A percentile compares a stretch with the other conserved stretches of the same genome.
phyloP scores from a whole-genome alignment of 331 rosid genomes.

The Malus hybrid region DNA sequence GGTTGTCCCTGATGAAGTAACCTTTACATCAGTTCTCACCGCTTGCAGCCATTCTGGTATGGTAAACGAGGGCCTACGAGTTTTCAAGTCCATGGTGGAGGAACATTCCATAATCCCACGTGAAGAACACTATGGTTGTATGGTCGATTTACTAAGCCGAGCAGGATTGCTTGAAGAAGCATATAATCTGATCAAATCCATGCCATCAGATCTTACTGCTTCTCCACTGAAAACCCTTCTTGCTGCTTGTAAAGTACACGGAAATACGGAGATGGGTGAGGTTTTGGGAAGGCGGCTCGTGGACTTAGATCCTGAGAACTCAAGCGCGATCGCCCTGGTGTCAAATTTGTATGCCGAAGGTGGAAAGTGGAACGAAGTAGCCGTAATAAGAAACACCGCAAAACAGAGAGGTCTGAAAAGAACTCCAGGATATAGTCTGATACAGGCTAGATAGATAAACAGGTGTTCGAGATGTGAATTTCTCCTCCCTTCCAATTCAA shows the following conservation, averaged over 20 bases:
- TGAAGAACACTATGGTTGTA: conserved; percentile 44
- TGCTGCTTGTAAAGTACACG: conserved; percentile 44
- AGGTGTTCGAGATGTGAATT: not conserved
- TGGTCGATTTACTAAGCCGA: conserved; percentile 49
- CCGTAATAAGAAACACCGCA: conserved; percentile 18
- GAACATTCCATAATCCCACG: conserved; percentile 29
- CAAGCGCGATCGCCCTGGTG: conserved; percentile 25
- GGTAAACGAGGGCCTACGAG: conserved; percentile 34
- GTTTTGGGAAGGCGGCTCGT: conserved; percentile 24
- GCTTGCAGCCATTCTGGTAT: conserved; percentile 54
- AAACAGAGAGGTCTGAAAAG: conserved; percentile 23
- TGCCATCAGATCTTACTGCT: conserved; percentile 23
- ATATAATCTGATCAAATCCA: conserved; percentile 27
- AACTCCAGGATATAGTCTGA: conserved; percentile 33
- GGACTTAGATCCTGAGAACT: conserved; percentile 21
- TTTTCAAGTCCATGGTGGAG: conserved; percentile 31
- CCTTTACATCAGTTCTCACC: conserved; percentile 46
- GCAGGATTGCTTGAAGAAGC: conserved; percentile 44
- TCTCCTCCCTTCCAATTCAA: not conserved
- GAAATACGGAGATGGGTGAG: conserved; percentile 32
- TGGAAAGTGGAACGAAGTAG: conserved; percentile 48
- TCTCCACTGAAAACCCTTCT: conserved; percentile 39
- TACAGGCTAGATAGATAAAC: conserved; percentile 9
- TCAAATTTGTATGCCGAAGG: conserved; percentile 37
- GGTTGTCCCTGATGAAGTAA: conserved; percentile 34